These are phyloP conservation scores for Athelia sp. DNA, from an alignment of 1,284 basidiomycete genomes.

Conservation along the genomic window DNA sequence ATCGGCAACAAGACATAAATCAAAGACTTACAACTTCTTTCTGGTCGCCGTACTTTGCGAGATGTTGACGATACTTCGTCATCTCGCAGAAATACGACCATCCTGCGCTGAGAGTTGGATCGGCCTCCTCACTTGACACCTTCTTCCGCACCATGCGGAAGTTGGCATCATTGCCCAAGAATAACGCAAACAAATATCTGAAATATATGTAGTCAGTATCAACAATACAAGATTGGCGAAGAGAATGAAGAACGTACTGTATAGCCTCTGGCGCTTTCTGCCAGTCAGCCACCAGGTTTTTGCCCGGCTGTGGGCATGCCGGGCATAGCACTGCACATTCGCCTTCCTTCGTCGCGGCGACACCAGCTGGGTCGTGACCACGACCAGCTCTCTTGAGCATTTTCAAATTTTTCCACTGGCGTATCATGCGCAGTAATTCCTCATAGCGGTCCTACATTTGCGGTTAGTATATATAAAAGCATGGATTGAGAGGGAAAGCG, in stretches of 20 bases:
- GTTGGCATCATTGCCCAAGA: conserved; percentile 8
- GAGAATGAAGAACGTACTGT: conserved; percentile 10
- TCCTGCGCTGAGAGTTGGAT: conserved; percentile 7
- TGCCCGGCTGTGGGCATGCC: conserved; percentile 26
- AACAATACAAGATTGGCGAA: not conserved
- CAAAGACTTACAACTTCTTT: conserved; percentile 9
- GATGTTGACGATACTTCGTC: not conserved
- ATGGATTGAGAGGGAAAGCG: conserved; percentile 6
- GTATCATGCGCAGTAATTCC: conserved; percentile 20
- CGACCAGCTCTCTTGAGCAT: conserved; percentile 24
- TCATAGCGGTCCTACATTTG: conserved; percentile 20
- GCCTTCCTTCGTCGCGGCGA: conserved; percentile 17
- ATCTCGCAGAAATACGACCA: no score
- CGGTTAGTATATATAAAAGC: not conserved
- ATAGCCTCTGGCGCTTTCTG: conserved; percentile 10
- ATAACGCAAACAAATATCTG: conserved; percentile 9
- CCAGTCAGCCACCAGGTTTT: conserved; percentile 26
- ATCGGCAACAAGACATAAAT: no score
- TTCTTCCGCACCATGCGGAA: no score
- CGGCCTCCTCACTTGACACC: conserved; percentile 1
- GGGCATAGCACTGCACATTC: conserved; percentile 26
- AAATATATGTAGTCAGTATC: conserved; percentile 1
- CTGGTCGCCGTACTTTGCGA: conserved; percentile 3
- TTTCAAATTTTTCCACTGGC: conserved; percentile 24
- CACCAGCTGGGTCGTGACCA: conserved; percentile 19